Base-by-base conservation (phyloP, 371 early-diverging fungal species). In the Massospora cicadina region DNA sequence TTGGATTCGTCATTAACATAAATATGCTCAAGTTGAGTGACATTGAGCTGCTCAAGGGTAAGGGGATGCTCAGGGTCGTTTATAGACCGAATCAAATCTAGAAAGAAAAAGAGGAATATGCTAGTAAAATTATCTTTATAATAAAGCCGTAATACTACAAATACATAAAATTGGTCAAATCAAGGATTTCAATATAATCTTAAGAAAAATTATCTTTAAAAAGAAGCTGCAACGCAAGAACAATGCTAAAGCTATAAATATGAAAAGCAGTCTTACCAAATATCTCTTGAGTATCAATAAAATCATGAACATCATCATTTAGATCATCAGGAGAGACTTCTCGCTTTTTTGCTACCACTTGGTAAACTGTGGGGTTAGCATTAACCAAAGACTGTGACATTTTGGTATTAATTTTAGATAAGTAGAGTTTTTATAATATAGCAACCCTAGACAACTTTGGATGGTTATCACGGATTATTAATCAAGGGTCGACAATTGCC, bases 21-120 rank as follows among this genome's bases (percentile, higher is more conserved):
- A 65, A 97, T 85, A 69, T 91, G 93, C 31, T 89, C 87, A 58
- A 77, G 73, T 69, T 90, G 91, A 26, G 90, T 82, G 13, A 98
- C 95, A 72, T 93, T 90, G 33, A 95, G 83, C 71, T 95, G 94
- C 72, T 95, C 98, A 29, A 95, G 77, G 7, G 95, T 92, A 64
- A 95, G 77, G 62, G 98, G 94, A 76, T 99, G 98, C 74, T 99
- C 99, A 2, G 99, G 99, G 74, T 99, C 99, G 69, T 91, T 92
- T 74, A 99, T 98, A 69, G 91, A 85, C 31, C 98, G 83, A 66
- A 99, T 90, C 32, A 98, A 79, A 66, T 98, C 93, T 77, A 68
- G 7, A 2, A n/a, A 27, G 31, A 62, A 25, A 24, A 65, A 12
- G 13, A 3, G 5, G 33, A 31, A 65, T 27, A 12, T 33, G 60